Percentiles rank a stretch among this genome's conserved stretches.
Conservation (phyloP, 106 monocot species). For the Dendrobium nobile region DNA sequence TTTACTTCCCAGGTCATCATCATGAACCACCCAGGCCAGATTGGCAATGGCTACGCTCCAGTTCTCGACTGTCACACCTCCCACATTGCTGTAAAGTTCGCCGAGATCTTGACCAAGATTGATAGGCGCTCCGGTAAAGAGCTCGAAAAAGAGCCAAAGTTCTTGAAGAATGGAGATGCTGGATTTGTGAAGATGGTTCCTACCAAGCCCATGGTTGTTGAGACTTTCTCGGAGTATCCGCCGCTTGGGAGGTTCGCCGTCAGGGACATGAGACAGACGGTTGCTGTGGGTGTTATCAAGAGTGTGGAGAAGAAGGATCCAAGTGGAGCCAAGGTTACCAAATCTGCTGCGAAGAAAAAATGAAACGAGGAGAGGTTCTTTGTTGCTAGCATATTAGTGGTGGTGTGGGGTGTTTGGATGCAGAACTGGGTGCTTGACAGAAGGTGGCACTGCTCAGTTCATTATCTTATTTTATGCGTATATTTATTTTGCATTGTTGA, state of each 20-base stretch:
- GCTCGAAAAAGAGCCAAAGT: constrained; percentile 17
- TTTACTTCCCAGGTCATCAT: no score
- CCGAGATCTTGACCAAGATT: constrained; percentile 47
- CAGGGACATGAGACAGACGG: constrained; percentile 75
- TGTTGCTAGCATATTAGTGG: neutral
- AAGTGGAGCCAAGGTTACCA: constrained; percentile 65
- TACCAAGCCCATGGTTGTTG: constrained; percentile 78
- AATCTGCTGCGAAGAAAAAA: constrained; percentile 64
- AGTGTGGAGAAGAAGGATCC: constrained; percentile 78
- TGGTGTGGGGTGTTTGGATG: constrained; percentile 31
- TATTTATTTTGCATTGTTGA: neutral
- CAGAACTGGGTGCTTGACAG: constrained; percentile 71
- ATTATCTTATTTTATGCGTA: neutral
- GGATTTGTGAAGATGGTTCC: constrained; percentile 75
- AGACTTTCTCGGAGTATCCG: constrained; percentile 71
- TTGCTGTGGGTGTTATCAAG: constrained; percentile 80
- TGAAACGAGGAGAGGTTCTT: constrained; percentile 27
- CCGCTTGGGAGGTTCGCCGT: constrained; percentile 65
- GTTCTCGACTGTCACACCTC: constrained; percentile 57
- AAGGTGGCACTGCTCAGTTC: constrained; percentile 28
- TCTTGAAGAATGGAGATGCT: constrained; percentile 37
- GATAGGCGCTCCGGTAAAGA: constrained; percentile 46
- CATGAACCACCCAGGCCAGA: no score
- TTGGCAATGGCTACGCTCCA: constrained; percentile 25
- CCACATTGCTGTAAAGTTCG: constrained; percentile 54